Evolutionary conservation across 345 rosid genomes (phyloP).

Genomic region (Theobroma cacao): DNA sequence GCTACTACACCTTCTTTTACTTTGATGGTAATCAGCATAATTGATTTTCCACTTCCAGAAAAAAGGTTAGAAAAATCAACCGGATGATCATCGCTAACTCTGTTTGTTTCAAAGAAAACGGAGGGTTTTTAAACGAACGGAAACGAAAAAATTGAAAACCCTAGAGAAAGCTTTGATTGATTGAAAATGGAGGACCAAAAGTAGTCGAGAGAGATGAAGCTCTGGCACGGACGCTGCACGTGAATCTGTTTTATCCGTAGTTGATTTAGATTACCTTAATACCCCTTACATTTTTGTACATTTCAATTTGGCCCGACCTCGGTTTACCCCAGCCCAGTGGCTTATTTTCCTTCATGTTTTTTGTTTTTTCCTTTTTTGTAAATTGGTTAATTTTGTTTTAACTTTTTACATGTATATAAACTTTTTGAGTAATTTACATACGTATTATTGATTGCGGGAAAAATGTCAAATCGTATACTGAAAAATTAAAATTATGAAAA

Average conservation of each 20-base stretch:
- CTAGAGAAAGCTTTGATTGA: constrained; percentile 7
- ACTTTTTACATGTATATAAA: too few species aligned
- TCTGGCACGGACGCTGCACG: background rate
- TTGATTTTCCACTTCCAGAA: background rate
- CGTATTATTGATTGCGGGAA: too few species aligned
- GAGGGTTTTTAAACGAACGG: background rate
- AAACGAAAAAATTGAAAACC: background rate
- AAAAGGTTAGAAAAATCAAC: background rate
- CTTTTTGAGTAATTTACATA: too few species aligned
- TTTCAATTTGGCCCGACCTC: background rate
- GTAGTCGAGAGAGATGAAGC: constrained; percentile 1
- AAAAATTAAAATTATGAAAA: too few species aligned
- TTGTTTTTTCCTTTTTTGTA: too few species aligned
- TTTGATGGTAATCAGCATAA: background rate
- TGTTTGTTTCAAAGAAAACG: background rate
- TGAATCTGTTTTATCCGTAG: background rate
- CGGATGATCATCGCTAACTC: background rate
- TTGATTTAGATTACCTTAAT: background rate
- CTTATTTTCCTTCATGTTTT: too few species aligned
- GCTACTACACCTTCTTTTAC: constrained; percentile 10
- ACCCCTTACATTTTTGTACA: background rate
- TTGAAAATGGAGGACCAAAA: background rate
- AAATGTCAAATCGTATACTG: too few species aligned
- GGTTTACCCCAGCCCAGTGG: too few species aligned
- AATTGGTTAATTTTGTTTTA: too few species aligned